Evolutionary conservation across 1,284 basidiomycete genomes (phyloP).

Genomic region (Malassezia cuniculi): DNA sequence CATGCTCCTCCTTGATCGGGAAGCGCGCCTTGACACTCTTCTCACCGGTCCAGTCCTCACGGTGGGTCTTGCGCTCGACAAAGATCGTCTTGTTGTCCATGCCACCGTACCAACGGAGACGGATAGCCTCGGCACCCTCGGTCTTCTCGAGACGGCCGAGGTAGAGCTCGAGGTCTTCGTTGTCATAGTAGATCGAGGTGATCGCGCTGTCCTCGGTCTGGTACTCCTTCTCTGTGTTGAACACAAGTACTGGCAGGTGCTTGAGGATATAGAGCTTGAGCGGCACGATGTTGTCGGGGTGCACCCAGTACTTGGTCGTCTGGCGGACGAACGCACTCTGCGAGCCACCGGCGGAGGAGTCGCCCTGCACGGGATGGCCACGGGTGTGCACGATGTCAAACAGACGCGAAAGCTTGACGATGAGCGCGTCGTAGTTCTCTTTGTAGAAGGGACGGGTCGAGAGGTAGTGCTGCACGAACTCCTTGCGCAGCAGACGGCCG

Average conservation of each 20-base stretch:
- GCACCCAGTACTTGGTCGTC: conserved; percentile 97
- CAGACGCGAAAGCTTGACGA: conserved; percentile 87
- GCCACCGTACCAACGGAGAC: conserved; percentile 96
- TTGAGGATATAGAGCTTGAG: conserved; percentile 87
- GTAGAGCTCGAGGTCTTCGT: conserved; percentile 92
- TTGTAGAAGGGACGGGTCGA: conserved; percentile 94
- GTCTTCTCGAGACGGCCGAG: conserved; percentile 95
- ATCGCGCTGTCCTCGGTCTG: conserved; percentile 70
- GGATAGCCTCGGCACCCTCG: conserved; percentile 91
- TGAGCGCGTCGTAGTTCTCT: conserved; percentile 61
- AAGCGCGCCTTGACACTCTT: conserved; percentile 98
- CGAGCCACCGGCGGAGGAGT: conserved; percentile 79
- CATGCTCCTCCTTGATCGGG: conserved; percentile 84
- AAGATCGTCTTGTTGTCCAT: conserved; percentile 65
- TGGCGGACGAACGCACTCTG: conserved; percentile 95
- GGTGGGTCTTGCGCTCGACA: conserved; percentile 95
- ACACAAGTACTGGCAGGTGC: conserved; percentile 63
- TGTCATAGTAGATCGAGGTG: conserved; percentile 82
- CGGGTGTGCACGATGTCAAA: conserved; percentile 92
- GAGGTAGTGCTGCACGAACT: conserved; percentile 73
- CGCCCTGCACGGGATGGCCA: conserved; percentile 83
- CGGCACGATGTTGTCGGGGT: conserved; percentile 67
- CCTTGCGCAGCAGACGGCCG: conserved; percentile 51
- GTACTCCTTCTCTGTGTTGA: conserved; percentile 89
- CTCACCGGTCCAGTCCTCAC: conserved; percentile 98